Conservation (phyloP, 2,329 filamentous ascomycete genomes). For the Aplosporella prunicola region DNA sequence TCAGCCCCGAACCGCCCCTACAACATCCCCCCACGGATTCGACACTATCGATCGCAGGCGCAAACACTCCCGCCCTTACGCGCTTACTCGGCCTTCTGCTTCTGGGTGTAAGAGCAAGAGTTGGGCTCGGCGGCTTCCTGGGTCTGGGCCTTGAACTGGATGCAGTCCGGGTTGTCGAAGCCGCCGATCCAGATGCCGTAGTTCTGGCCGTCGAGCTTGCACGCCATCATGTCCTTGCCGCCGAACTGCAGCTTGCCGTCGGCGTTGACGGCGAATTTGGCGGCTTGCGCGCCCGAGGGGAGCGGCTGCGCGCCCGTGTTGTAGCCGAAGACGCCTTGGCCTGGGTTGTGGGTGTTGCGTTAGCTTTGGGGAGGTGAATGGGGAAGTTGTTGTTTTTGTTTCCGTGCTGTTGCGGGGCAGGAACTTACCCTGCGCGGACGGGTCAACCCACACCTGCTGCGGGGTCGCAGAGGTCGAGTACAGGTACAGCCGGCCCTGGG, state of each 20-base stretch:
- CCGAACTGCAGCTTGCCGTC: conserved; percentile 38
- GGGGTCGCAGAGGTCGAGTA: conserved; percentile 34
- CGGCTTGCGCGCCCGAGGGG: conserved; percentile 36
- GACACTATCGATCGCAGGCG: no score
- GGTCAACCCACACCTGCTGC: conserved; percentile 47
- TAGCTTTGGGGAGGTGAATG: neutral
- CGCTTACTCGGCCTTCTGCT: no score
- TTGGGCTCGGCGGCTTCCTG: no score
- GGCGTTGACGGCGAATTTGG: conserved; percentile 39
- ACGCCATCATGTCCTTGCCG: conserved; percentile 41
- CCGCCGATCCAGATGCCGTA: conserved; percentile 20
- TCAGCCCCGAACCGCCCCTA: no score
- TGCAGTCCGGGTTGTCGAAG: conserved; percentile 18
- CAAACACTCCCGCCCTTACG: no score
- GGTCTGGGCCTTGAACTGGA: no score
- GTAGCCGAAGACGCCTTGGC: conserved; percentile 47
- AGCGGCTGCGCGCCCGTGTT: conserved; percentile 34
- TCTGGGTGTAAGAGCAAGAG: no score
- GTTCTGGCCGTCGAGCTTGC: conserved; percentile 38
- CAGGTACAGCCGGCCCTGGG: conserved; percentile 39
- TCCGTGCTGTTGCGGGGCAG: neutral
- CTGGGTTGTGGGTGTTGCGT: conserved; percentile 18
- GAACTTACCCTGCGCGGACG: conserved; percentile 48
- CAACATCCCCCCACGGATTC: no score
- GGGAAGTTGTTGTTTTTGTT: no score